Conservation (phyloP, 106 monocot genomes). For the Allium fistulosum region DNA sequence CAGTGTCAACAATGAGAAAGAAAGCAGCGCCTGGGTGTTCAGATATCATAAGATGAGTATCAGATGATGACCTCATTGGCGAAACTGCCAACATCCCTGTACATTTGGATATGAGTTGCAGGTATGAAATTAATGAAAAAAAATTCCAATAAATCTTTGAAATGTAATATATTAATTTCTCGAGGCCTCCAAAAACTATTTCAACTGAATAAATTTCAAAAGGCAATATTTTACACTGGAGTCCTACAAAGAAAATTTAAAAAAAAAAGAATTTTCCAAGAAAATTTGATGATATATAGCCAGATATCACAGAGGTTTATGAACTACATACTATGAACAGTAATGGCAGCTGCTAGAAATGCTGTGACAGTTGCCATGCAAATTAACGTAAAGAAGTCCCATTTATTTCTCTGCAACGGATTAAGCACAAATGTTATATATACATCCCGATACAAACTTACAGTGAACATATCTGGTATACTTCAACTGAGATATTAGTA, state of each 20-base stretch:
- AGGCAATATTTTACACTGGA: too few relatives aligned
- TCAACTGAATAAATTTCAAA: too few relatives aligned
- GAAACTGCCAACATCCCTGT: slow-evolving; percentile 71
- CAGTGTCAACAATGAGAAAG: slow-evolving; percentile 53
- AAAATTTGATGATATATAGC: not conserved
- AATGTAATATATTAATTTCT: too few relatives aligned
- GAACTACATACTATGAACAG: slow-evolving; percentile 53
- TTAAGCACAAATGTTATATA: not conserved
- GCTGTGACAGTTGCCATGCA: slow-evolving; percentile 57
- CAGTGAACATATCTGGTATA: not conserved
- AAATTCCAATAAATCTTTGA: too few relatives aligned
- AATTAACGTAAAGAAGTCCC: slow-evolving; percentile 82
- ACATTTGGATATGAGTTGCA: not conserved
- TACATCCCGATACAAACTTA: not conserved
- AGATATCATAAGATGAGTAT: slow-evolving; percentile 30
- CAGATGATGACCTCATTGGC: slow-evolving; percentile 28
- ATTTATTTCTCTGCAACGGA: slow-evolving; percentile 62
- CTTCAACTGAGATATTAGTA: not conserved
- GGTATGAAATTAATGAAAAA: too few relatives aligned
- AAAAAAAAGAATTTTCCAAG: slow-evolving; percentile 2
- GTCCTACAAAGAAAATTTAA: not conserved
- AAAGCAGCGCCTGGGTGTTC: slow-evolving; percentile 63
- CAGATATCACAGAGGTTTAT: not conserved
- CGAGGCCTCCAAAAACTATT: too few relatives aligned
- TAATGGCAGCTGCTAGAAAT: slow-evolving; percentile 42